phyloP scores from a whole-genome alignment of 1,139 yeast species.

The Geotrichum restrictum region DNA sequence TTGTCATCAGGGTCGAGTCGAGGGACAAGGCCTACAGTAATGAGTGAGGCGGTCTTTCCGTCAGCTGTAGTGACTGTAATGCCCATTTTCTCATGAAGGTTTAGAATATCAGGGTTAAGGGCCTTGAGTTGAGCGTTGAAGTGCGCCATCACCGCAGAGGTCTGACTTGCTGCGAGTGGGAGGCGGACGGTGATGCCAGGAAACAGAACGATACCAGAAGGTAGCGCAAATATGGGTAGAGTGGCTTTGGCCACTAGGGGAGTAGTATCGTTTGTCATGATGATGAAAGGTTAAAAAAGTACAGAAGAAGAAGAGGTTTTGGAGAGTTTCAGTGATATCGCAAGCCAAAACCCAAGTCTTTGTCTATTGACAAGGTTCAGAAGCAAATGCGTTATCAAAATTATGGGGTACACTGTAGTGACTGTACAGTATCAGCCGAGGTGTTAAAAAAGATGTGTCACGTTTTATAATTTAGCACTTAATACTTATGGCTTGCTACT shows the following conservation, averaged over 20 bases:
- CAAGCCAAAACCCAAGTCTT: no score
- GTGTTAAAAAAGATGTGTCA: no score
- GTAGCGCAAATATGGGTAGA: constrained; percentile 26
- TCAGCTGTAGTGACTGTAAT: constrained; percentile 1
- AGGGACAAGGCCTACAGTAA: constrained; percentile 14
- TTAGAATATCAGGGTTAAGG: not conserved
- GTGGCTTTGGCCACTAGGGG: not conserved
- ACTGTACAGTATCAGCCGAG: no score
- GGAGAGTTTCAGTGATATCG: no score
- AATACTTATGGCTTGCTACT: no score
- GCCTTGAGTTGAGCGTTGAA: constrained; percentile 15
- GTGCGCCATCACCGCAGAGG: constrained; percentile 17
- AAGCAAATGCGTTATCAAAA: no score
- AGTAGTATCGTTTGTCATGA: constrained; percentile 1
- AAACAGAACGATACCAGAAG: constrained; percentile 25
- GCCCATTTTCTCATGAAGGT: constrained; percentile 6
- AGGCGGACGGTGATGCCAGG: constrained; percentile 29
- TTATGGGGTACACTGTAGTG: no score
- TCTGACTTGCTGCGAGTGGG: constrained; percentile 21
- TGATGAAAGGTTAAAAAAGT: no score
- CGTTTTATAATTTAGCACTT: no score
- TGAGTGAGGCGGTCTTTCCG: not conserved
- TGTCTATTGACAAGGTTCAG: no score
- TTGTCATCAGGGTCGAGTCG: constrained; percentile 16
- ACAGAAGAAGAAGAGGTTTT: not conserved